Percentiles rank a stretch among this genome's conserved stretches.
Conservation (phyloP, 768 basidiomycete species). For the Lentinula detonsa region DNA sequence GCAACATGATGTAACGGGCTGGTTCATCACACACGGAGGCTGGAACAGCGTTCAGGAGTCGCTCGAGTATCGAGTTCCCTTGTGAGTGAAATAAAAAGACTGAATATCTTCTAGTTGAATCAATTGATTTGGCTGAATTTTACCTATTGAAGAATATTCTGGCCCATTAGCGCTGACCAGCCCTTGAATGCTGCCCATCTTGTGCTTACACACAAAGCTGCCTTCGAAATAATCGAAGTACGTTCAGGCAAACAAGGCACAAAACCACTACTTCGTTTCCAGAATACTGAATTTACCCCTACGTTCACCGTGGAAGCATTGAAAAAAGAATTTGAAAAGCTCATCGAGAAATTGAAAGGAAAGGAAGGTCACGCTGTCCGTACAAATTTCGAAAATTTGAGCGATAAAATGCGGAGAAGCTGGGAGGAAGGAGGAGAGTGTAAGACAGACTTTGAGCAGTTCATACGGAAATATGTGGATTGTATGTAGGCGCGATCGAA, state of each 20-base stretch:
- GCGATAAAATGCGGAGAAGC: neutral
- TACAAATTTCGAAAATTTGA: neutral
- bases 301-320: neutral
- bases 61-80: neutral
- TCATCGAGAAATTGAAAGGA: neutral
- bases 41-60: slow-evolving; percentile 4
- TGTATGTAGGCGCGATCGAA: no score
- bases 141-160: neutral
- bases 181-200: neutral
- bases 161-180: slow-evolving; percentile 3
- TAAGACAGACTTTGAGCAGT: neutral
- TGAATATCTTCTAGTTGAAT: no score
- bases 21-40: slow-evolving; percentile 6
- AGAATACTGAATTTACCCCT: neutral
- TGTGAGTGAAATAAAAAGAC: neutral
- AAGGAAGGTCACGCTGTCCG: neutral
- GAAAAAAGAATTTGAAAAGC: neutral
- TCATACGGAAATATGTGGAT: neutral
- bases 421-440: neutral
- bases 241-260: neutral
- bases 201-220: neutral
- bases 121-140: neutral
- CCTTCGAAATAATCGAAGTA: slow-evolving; percentile 3
- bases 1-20: neutral
- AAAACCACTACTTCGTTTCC: neutral